Base-by-base conservation (phyloP, 164 flowering plant genomes). In the Annona cherimola region DNA sequence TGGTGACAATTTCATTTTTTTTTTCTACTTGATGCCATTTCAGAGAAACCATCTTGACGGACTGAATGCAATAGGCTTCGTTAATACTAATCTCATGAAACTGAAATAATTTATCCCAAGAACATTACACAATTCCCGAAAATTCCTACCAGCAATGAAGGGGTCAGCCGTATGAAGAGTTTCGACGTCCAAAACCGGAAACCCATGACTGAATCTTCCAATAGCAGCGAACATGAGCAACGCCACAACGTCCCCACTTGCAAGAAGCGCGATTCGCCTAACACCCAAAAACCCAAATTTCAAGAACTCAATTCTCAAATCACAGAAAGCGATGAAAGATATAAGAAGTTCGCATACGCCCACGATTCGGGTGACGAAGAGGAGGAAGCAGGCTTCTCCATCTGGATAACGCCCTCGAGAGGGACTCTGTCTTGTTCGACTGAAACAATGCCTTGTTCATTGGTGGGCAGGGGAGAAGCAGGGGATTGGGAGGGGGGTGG, bases 321-420 rank as follows among this genome's bases (percentile, higher is more conserved):
- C 11, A 1, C 71, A 62, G 8, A 67, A 2, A 50, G 14, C 44
- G 26, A 40, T 41, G 55, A 54, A 62, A 76, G 16, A 19, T 41
- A 62, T 1, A 62, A 62, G 40, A 62, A 64, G 14, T 18, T 20
- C 0, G 60, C 62, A 69, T 78, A 92, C 99, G 95, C 97, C 97
- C 99, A 89, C 80, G 86, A 86, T 9, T 79, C 69, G 0, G 12
- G 75, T 26, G 35, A 26, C 8, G 87, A 44, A 35, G 69, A 72
- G 69, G 85, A 69, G 1, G 82, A 79, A 65, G 61, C 61, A 69
- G 97, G 92, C 75, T 90, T 92, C 14, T 91, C 97, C 74, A 89
- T 87, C 79, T 89, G 98, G 81, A 94, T 94, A 9, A 91, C 99
- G 20, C 99, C 97, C 77, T 94, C 99, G 57, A 92, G 78, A 60